phyloP scores from a whole-genome alignment of 192 early-diverging fungal genomes.

The Anaeromyces robustus region DNA sequence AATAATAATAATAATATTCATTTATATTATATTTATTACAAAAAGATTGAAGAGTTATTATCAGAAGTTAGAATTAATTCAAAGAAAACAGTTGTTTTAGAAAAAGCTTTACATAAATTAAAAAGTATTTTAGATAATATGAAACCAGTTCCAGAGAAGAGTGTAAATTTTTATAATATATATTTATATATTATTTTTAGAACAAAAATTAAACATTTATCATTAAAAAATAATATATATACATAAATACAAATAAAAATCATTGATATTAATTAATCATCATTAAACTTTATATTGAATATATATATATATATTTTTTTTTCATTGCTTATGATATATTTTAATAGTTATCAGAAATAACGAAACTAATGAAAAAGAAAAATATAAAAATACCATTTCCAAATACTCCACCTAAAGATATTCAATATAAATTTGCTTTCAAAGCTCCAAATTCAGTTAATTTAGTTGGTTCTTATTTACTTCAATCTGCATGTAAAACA shows the following conservation, averaged over 20 bases:
- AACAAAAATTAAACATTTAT: too few species aligned
- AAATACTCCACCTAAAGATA: constrained; percentile 37
- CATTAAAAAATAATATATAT: too few species aligned
- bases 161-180: constrained; percentile 21
- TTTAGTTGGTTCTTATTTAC: constrained; percentile 73
- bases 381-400: constrained; percentile 59
- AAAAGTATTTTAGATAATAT: constrained; percentile 52
- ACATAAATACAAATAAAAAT: too few species aligned
- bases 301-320: constrained; percentile 9
- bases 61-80: constrained; percentile 47
- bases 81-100: constrained; percentile 30
- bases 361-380: constrained; percentile 26
- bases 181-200: not conserved
- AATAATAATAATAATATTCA: too few species aligned
- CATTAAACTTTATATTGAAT: too few species aligned
- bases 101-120: constrained; percentile 45
- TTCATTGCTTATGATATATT: not conserved
- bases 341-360: constrained; percentile 15
- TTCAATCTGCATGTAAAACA: constrained; percentile 52
- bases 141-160: constrained; percentile 24
- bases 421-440: constrained; percentile 67
- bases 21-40: too few species aligned
- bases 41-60: constrained; percentile 53
- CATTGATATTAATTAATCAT: too few species aligned
- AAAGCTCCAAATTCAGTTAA: constrained; percentile 54